These are phyloP conservation scores for Acaromyces ingoldii DNA, from an alignment of 1,284 basidiomycete species.

Conservation along the genomic window DNA sequence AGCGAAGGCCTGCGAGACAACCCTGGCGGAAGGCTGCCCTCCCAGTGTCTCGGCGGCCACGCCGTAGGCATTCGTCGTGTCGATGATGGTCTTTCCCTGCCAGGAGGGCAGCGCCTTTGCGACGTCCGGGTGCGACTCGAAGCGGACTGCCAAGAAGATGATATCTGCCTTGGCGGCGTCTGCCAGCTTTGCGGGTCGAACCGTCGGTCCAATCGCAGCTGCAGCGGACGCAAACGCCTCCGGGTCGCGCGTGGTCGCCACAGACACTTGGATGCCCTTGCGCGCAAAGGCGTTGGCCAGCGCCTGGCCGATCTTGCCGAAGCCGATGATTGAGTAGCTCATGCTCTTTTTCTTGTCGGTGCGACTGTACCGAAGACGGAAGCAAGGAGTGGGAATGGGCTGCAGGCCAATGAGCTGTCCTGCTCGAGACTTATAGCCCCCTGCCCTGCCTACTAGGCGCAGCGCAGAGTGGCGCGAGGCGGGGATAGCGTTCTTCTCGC, in stretches of 20 bases:
- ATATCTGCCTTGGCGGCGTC: background rate
- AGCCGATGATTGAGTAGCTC: constrained; percentile 1
- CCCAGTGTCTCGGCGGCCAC: background rate
- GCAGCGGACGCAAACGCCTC: background rate
- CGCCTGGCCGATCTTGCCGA: background rate
- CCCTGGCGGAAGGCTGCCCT: background rate
- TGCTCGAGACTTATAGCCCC: no score
- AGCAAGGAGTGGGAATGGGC: no score
- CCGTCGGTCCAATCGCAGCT: background rate
- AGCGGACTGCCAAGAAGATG: constrained; percentile 1
- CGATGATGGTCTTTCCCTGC: background rate
- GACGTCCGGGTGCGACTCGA: background rate
- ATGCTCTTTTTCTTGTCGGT: no score
- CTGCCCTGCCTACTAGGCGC: no score
- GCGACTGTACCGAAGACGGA: no score
- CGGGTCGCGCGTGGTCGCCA: background rate
- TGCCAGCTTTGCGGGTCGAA: background rate
- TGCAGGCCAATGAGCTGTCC: no score
- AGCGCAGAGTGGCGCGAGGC: no score
- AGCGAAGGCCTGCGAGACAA: background rate
- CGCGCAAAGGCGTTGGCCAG: background rate
- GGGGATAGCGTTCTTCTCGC: no score
- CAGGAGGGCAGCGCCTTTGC: background rate
- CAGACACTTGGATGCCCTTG: background rate
- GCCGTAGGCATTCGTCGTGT: background rate